Evolutionary conservation across 164 flowering plant genomes (phyloP), one percentile per base, ranked within the genome.

Genomic region (Dillenia turbinata): DNA sequence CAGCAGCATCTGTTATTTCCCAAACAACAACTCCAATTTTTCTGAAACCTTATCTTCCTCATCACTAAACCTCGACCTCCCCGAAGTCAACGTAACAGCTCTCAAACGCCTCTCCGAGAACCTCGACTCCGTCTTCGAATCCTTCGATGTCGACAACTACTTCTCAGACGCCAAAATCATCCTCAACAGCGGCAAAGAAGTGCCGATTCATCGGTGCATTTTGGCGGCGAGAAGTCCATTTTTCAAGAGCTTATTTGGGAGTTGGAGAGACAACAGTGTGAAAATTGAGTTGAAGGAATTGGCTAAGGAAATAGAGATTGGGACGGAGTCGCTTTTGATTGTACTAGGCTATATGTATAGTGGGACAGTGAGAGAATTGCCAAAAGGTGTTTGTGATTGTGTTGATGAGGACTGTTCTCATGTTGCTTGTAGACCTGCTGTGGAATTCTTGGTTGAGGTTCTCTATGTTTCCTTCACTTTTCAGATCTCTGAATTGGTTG

Each of bases 371-470:
- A 79, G 66, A 59, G 56, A 75, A 15, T 60, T 66, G 56, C 79
- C 86, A 11, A 71, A 69, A 55, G 84, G 60, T 9, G 88, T 79
- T 33, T 83, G 85, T 62, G 70, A 54, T 16, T 90, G 97, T 56
- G 95, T 79, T 7, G 97, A 91, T 56, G 88, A 85, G 0, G 78
- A 74, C 9, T 91, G 97, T 63, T 55, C 46, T 12, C 95, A 90
- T 61, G 68, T 68, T 24, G 90, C 82, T 11, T 88, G 97, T 57
- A 62, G 85, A 53, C 94, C 97, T 0, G 83, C 75, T 2, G 73
- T 90, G 14, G 84, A 83, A 61, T 85, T 80, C 62, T 51, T 84
- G 81, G 80, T 76, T 62, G 81, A 91, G 74, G 85, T 85, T 49
- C 77, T 91, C 57, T 87, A 87, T 67, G 85, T 79, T 2, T 77